Evolutionary conservation across 768 basidiomycete species (phyloP).

Genomic region (Pulveroboletus sp.): DNA sequence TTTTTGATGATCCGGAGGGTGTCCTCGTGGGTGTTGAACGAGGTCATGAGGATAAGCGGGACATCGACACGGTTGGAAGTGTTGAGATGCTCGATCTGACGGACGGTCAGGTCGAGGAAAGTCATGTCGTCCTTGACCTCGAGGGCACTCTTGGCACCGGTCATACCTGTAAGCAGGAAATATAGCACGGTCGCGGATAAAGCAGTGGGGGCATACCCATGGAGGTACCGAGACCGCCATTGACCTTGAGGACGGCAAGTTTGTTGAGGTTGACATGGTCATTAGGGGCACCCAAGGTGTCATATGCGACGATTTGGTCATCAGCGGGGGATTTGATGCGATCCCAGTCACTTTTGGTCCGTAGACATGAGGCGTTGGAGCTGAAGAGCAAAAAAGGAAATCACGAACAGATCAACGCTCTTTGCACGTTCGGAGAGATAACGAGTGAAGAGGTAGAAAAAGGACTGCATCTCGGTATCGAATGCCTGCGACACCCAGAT

Average conservation of each 20-base stretch:
- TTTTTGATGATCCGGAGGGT: slow-evolving; percentile 78
- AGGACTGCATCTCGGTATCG: slow-evolving; percentile 80
- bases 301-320: slow-evolving; percentile 64
- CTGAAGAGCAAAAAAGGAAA: slow-evolving; percentile 12
- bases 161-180: slow-evolving; percentile 39
- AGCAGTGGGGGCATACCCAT: slow-evolving; percentile 38
- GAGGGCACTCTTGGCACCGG: slow-evolving; percentile 67
- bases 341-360: slow-evolving; percentile 33
- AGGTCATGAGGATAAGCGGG: slow-evolving; percentile 79
- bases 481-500: slow-evolving; percentile 50
- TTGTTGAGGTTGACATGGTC: slow-evolving; percentile 56
- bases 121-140: slow-evolving; percentile 74
- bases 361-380: slow-evolving; percentile 3
- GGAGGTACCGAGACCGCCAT: slow-evolving; percentile 71
- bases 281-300: slow-evolving; percentile 42
- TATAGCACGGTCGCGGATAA: slow-evolving; percentile 2
- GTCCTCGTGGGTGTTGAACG: slow-evolving; percentile 79
- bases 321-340: slow-evolving; percentile 59
- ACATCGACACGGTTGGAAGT: slow-evolving; percentile 60
- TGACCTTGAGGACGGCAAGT: slow-evolving; percentile 76
- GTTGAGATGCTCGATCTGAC: slow-evolving; percentile 71
- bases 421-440: slow-evolving; percentile 71
- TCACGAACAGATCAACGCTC: slow-evolving; percentile 66
- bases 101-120: slow-evolving; percentile 64
- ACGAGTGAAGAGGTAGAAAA: slow-evolving; percentile 80